Base-by-base conservation (phyloP, 2,329 filamentous ascomycete species). In the Akanthomyces dipterigenus region DNA sequence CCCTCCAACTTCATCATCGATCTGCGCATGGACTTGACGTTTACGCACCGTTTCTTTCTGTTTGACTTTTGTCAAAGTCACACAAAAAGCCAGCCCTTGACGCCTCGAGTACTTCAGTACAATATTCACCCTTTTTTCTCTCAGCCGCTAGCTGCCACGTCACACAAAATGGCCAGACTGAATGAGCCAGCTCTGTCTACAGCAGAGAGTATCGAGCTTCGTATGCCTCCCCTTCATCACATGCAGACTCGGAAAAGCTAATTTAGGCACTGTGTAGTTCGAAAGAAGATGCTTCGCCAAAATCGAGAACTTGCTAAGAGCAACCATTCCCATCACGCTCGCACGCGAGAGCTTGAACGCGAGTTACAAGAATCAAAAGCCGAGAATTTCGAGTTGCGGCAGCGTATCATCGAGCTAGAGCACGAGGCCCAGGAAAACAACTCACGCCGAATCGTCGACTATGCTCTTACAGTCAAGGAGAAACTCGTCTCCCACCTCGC, bases 281-380 rank as follows among this genome's bases (percentile, higher is more conserved):
- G 90, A 72, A 84, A 88, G 69, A 87, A 88, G 71, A 91, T 93
- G 70, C 79, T 93, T 68, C 84, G 90, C 60, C 91, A 95, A 72
- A 96, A 96, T 72, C 84, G 89, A 74, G 90, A 95, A 69, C 88
- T 95, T 65, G 90, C 90, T 64, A 86, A 87, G 71, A 85, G 82
- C 68, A 95, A 96, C 75, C 91, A 90, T 26, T 82, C 83, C 55
- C 89, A 93, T 72, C 89, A 88, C 36, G 80, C 91, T 36, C 87
- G 88, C 66, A 93, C 95, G 68, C 86, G 90, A 63, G 84, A 81
- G 65, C 81, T 95, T 62, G 90, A 93, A 70, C 85, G 87, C 70
- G 89, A 96, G 73, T 87, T 85, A 64, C 86, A 88, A 86, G 54
- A 82, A 93, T 65, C 79, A 93, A 26, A 86, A 16, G 36, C 88